Percentiles rank a stretch among this genome's conserved stretches.
Evolutionary conservation across 2,329 filamentous ascomycete species (phyloP).

Genomic region (Colletotrichum tabaci): DNA sequence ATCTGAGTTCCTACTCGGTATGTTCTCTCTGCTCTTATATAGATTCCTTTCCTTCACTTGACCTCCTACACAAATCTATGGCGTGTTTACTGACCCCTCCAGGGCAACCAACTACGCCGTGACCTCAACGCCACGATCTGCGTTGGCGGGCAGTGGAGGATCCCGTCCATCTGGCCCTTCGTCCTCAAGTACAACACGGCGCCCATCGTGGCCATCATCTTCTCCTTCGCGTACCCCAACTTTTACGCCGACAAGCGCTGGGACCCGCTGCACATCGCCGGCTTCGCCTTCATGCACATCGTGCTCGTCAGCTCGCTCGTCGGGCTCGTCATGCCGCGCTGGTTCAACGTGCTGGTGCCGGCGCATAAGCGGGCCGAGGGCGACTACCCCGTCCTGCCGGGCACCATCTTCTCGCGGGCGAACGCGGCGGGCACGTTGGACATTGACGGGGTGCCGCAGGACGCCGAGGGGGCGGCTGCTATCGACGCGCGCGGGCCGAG

Average conservation of each 20-base stretch:
- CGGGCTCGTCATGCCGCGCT: conserved; percentile 41
- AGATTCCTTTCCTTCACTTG: no score
- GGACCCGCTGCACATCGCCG: conserved; percentile 43
- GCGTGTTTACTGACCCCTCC: not conserved
- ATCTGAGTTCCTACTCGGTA: conserved; percentile 29
- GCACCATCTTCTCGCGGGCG: conserved; percentile 32
- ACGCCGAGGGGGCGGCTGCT: not conserved
- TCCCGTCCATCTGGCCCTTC: conserved; percentile 42
- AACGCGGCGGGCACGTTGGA: conserved; percentile 20
- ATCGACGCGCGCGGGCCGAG: not conserved
- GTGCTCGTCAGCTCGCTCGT: conserved; percentile 31
- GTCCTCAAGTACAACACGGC: conserved; percentile 45
- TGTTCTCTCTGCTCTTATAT: not conserved
- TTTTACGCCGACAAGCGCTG: conserved; percentile 40
- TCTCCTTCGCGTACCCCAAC: conserved; percentile 43
- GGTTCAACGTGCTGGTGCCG: conserved; percentile 43
- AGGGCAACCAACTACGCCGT: conserved; percentile 37
- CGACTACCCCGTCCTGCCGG: conserved; percentile 22
- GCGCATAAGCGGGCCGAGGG: conserved; percentile 5
- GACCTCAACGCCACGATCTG: conserved; percentile 37
- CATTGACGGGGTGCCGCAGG: conserved; percentile 23
- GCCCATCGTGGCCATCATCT: conserved; percentile 44
- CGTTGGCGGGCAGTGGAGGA: conserved; percentile 31
- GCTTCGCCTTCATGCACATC: conserved; percentile 43
- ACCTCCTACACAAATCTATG: no score